Conservation (phyloP, 225 moss, liverwort and hornwort species). For the Takakia lepidozioides region DNA sequence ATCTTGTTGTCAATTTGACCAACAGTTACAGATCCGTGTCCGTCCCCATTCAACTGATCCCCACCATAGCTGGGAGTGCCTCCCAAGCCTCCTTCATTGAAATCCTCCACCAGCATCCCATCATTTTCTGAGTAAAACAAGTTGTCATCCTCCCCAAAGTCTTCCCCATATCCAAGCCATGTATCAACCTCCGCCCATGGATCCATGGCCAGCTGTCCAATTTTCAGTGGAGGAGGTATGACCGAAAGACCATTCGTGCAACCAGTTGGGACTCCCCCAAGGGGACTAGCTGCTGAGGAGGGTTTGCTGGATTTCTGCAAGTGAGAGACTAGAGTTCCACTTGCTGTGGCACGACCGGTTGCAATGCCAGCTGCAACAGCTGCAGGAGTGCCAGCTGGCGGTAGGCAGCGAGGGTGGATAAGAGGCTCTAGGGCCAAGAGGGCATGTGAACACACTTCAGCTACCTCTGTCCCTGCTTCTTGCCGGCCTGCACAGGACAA, state of each 20-base stretch:
- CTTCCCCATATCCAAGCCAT: constrained; percentile 93
- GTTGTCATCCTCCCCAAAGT: constrained; percentile 73
- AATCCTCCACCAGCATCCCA: constrained; percentile 80
- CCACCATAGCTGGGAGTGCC: constrained; percentile 37
- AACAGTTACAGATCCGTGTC: constrained; percentile 4
- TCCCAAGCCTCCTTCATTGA: constrained; percentile 24
- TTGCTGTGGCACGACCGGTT: constrained; percentile 51
- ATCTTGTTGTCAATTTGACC: constrained; percentile 18
- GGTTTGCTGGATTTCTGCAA: constrained; percentile 66
- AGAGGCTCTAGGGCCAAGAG: constrained; percentile 85
- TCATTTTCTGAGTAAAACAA: constrained; percentile 85
- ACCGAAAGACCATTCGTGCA: constrained; percentile 36
- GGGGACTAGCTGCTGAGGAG: constrained; percentile 26
- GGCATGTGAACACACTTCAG: constrained; percentile 89
- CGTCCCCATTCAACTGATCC: constrained; percentile 27
- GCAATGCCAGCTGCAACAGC: constrained; percentile 50
- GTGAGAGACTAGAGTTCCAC: constrained; percentile 56
- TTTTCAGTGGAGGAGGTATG: constrained; percentile 69
- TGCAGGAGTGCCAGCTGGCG: constrained; percentile 71
- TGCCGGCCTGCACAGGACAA: constrained; percentile 70
- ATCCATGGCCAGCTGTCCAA: constrained; percentile 80
- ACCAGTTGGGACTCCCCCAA: constrained; percentile 23
- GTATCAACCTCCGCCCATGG: constrained; percentile 99
- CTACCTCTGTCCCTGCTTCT: constrained; percentile 92
- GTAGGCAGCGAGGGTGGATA: constrained; percentile 94